These are phyloP conservation scores for Areca catechu DNA, from an alignment of 176 grass and related monocot genomes.

Conservation along the genomic window DNA sequence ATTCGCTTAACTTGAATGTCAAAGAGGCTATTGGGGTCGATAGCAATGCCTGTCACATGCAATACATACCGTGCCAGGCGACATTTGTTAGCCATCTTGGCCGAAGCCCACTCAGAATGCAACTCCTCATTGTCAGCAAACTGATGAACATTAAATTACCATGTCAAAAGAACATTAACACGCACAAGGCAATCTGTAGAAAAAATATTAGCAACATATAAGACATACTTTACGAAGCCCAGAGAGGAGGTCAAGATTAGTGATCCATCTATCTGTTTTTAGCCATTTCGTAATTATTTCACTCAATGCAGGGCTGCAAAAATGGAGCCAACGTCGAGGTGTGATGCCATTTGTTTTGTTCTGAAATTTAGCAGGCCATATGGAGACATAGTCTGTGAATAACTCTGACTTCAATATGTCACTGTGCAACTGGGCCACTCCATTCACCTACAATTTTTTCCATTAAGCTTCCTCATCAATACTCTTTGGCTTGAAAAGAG, in stretches of 20 bases:
- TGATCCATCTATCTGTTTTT: constrained; percentile 61
- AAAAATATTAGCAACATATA: constrained; percentile 20
- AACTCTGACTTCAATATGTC: constrained; percentile 70
- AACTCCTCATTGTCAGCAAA: constrained; percentile 64
- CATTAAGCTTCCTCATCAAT: constrained; percentile 13
- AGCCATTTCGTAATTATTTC: constrained; percentile 61
- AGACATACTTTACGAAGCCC: constrained; percentile 52
- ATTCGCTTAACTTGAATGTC: constrained; percentile 88
- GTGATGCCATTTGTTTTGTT: constrained; percentile 91
- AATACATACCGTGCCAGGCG: constrained; percentile 59
- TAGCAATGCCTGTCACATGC: constrained; percentile 44
- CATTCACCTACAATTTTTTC: constrained; percentile 51
- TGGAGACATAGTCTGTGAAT: constrained; percentile 50
- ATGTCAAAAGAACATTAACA: not conserved
- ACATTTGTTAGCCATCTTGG: constrained; percentile 63
- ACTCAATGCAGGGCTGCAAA: constrained; percentile 75
- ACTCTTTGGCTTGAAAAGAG: no score
- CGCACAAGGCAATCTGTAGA: not conserved
- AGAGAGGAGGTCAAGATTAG: constrained; percentile 60
- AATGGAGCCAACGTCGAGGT: constrained; percentile 56
- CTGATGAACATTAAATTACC: constrained; percentile 20
- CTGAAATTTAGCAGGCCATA: constrained; percentile 69
- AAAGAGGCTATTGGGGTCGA: constrained; percentile 55
- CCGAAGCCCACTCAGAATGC: constrained; percentile 60
- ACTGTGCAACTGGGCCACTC: constrained; percentile 75